Evolutionary conservation across 352 stramenopile species (phyloP), one percentile per base, ranked within the genome.

Genomic region (Globisporangium iwayamae): DNA sequence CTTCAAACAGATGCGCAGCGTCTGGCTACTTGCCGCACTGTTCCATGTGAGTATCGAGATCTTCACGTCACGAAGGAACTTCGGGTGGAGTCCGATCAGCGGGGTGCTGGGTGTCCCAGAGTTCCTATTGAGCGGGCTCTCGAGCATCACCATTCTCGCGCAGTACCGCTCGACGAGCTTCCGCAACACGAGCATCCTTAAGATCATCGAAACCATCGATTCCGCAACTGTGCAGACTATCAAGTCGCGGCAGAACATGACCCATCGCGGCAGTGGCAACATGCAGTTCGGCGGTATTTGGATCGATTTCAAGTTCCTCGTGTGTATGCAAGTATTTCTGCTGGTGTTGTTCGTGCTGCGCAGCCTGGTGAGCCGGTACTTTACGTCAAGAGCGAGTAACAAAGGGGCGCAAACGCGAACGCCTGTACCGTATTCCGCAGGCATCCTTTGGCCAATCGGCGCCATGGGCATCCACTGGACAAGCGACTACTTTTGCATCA

Each of bases 391-490:
- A 61, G 13, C 20, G 11, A 34, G 47, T 22, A 10, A 28, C 18
- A 30, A 51, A 4, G n/a, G 6, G 14, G 18, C 53, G 7, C 56
- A 52, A 41, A 61, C 39, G 16, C 3, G 56, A 9, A 67, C 60
- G 8, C 50, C 43, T 1, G 46, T 60, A 9, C 66, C 66, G 36
- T 67, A 67, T 25, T 55, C 65, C 9, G 65, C 65, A 3, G 59
- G 34, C 22, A 43, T 56, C 13, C 36, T 67, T 18, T 71, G 66
- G 66, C 54, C 60, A 0, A 28, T 50, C 34, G 38, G 50, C 8
- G 60, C 54, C 39, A 67, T 71, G 60, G 56, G 34, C 34, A 36
- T 71, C 22, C 36, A 45, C 39, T 71, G 66, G 66, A 63, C 58
- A 4, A 41, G 46, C 32, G 46, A 63, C 46, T 63, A 57, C 58